Evolutionary conservation across 202 grass and related monocot species (phyloP).

Genomic region (Elaeis oleifera): DNA sequence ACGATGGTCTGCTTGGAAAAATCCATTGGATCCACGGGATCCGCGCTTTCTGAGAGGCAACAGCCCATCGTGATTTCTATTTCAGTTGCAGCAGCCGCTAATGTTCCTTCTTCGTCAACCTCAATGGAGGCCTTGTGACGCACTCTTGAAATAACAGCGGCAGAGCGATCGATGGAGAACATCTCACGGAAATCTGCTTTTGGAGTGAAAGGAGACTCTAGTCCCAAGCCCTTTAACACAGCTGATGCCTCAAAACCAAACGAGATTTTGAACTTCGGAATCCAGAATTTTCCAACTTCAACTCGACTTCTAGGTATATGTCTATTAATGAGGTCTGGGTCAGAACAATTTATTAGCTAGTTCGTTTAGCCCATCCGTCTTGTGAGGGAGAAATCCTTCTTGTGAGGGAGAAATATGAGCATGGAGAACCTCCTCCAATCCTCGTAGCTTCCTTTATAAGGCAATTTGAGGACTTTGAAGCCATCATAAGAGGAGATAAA

Average conservation of each 20-base stretch:
- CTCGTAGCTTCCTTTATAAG: not conserved
- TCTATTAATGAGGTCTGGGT: too few species aligned
- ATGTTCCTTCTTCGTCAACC: slow-evolving; percentile 32
- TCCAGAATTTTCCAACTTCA: slow-evolving; percentile 47
- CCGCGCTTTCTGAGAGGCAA: too few species aligned
- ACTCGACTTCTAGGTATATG: not conserved
- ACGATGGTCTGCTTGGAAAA: too few species aligned
- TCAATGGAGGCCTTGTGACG: slow-evolving; percentile 5
- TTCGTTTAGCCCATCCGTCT: not conserved
- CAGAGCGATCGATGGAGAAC: too few species aligned
- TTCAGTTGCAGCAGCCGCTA: not conserved
- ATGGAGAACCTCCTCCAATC: slow-evolving; percentile 17
- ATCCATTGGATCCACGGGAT: too few species aligned
- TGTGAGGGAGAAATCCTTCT: too few species aligned
- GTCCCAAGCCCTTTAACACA: not conserved
- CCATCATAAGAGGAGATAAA: slow-evolving; percentile 14
- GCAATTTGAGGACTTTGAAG: slow-evolving; percentile 23
- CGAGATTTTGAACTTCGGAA: slow-evolving; percentile 80
- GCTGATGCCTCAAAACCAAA: slow-evolving; percentile 51
- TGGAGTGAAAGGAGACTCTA: slow-evolving; percentile 22
- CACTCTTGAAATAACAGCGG: too few species aligned
- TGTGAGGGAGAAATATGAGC: not conserved
- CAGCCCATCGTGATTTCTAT: too few species aligned
- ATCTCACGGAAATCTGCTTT: slow-evolving; percentile 5
- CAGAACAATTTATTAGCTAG: too few species aligned